Base-by-base conservation (phyloP, 2,329 filamentous ascomycete species). In the Stemphylium lycopersici region DNA sequence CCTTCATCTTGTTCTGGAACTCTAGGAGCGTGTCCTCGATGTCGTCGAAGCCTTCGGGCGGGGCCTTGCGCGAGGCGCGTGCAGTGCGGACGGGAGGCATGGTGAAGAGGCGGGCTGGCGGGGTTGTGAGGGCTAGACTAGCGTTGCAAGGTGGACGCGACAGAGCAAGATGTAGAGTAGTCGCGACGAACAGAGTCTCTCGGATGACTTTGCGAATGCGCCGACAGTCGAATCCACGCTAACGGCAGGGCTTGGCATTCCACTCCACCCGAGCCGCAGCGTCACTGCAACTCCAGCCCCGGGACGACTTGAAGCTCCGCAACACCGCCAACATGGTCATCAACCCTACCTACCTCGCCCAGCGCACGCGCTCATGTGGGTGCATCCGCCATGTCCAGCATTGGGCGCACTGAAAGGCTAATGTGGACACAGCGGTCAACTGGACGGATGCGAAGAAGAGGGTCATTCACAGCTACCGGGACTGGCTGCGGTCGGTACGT, bases 401-500 rank as follows among this genome's bases (percentile, higher is more conserved):
- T 70, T 71, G 67, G 46, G 15, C 6, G 18, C 2, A 3, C 4
- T 24, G n/a, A 47, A 45, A 22, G 29, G 54, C 66, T 72, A 67
- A 73, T 41, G 26, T 44, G 31, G 48, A 10, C 45, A 59, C 76
- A 97, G 93, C 93, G 76, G 82, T 86, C 80, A 96, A 89, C 83
- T 96, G 90, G 92, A 75, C 79, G 69, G 92, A 98, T 83, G 93
- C 93, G 70, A 91, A 90, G 80, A 83, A 82, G 76, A 87, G 93
- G 83, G 95, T 97, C 63, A 79, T 97, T 68, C 86, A 87, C 74
- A 89, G 90, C 69, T 99, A 99, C 82, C 86, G 95, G 76, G 89
- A 93, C 82, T 99, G 95, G 95, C 86, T 98, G 70, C 88, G 95
- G 83, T 88, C 91, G 79, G 95, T 99, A 89, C 75, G 93, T 88